phyloP scores from a whole-genome alignment of 1,139 yeast species.

The Candida glucosophila region DNA sequence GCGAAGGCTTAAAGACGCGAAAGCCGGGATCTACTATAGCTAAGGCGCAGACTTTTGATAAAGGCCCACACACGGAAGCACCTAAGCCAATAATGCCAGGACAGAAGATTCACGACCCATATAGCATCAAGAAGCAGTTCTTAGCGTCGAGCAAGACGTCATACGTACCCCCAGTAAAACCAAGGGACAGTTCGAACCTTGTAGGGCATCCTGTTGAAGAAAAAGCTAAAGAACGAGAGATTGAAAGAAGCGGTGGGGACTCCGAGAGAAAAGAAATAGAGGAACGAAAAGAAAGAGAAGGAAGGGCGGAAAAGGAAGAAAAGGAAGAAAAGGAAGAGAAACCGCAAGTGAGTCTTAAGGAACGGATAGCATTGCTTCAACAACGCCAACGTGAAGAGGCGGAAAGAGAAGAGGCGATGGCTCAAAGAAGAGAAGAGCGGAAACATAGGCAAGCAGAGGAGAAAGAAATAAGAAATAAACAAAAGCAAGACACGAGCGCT shows the following conservation, averaged over 20 bases:
- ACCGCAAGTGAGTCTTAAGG: constrained; percentile 78
- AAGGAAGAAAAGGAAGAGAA: constrained; percentile 34
- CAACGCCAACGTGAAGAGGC: constrained; percentile 77
- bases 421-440: constrained; percentile 49
- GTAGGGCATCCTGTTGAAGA: constrained; percentile 23
- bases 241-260: constrained; percentile 10
- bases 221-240: constrained; percentile 14
- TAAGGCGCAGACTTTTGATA: constrained; percentile 4
- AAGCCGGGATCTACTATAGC: constrained; percentile 5
- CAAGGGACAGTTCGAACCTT: constrained; percentile 25
- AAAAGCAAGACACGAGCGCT: constrained; percentile 5
- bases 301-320: constrained; percentile 10
- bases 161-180: constrained; percentile 36
- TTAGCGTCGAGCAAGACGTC: constrained; percentile 35
- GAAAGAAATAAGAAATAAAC: constrained; percentile 25
- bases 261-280: constrained; percentile 17
- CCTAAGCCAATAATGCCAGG: constrained; percentile 19
- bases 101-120: constrained; percentile 30
- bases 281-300: constrained; percentile 6
- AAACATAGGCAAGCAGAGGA: constrained; percentile 35
- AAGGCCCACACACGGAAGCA: constrained; percentile 6
- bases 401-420: constrained; percentile 59
- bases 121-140: constrained; percentile 35
- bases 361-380: constrained; percentile 77
- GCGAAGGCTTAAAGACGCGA: constrained; percentile 5